phyloP scores from a whole-genome alignment of 768 basidiomycete genomes.

The Termitomyces sp. region DNA sequence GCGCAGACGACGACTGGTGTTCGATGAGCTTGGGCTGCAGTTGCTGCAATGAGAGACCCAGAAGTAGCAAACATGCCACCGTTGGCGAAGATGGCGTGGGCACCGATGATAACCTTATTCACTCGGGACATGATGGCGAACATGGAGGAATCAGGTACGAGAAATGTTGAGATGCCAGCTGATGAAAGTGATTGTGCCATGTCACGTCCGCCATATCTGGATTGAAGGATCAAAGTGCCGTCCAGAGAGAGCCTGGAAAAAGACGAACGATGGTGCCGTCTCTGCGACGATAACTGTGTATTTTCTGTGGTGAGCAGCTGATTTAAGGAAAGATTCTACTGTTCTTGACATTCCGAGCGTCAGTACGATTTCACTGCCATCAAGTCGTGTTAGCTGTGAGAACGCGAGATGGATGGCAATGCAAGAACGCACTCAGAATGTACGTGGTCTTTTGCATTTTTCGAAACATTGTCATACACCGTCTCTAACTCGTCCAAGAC shows the following conservation, averaged over 20 bases:
- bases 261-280: constrained; percentile 85
- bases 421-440: constrained; percentile 84
- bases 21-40: constrained; percentile 85
- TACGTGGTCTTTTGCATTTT: constrained; percentile 93
- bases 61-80: constrained; percentile 92
- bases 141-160: constrained; percentile 94
- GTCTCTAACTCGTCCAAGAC: constrained; percentile 95
- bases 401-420: background rate
- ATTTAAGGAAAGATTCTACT: constrained; percentile 90
- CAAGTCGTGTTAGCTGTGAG: constrained; percentile 5
- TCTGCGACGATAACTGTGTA: constrained; percentile 97
- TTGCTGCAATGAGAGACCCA: constrained; percentile 81
- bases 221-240: constrained; percentile 8
- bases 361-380: constrained; percentile 83
- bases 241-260: background rate
- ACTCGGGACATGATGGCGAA: constrained; percentile 96
- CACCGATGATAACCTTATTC: constrained; percentile 93
- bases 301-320: constrained; percentile 86
- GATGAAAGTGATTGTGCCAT: constrained; percentile 82
- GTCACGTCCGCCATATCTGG: constrained; percentile 79
- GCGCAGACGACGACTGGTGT: constrained; percentile 93
- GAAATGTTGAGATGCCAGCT: constrained; percentile 88
- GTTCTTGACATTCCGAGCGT: constrained; percentile 94
- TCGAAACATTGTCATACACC: constrained; percentile 92
- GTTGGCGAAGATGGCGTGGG: constrained; percentile 95